These are phyloP conservation scores for Saccharum hybrid DNA, from an alignment of 202 grass and related monocot species.

Conservation along the genomic window DNA sequence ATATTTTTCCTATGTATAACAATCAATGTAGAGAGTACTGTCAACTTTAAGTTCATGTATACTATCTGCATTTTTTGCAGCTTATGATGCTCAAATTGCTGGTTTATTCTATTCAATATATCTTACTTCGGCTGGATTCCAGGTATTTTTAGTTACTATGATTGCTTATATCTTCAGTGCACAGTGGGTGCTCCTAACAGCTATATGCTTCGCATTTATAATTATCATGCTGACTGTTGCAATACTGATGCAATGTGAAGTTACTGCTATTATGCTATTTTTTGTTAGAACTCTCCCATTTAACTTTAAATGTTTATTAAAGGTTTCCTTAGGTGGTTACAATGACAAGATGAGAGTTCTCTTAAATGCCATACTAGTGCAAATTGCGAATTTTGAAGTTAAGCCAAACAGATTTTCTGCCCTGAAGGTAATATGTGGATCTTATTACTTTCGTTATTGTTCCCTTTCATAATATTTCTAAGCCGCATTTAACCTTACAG, in stretches of 20 bases:
- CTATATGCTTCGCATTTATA: conserved; percentile 18
- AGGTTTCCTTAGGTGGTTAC: conserved; percentile 77
- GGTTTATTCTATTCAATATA: conserved; percentile 82
- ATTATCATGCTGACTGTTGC: conserved; percentile 14
- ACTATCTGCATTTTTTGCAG: conserved; percentile 53
- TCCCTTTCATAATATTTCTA: conserved; percentile 37
- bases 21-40: neutral
- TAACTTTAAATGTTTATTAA: conserved; percentile 33
- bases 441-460: neutral
- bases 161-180: conserved; percentile 5
- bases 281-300: conserved; percentile 21
- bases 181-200: neutral
- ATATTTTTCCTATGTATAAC: conserved; percentile 1
- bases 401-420: conserved; percentile 85
- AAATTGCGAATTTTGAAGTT: conserved; percentile 86
- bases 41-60: conserved; percentile 20
- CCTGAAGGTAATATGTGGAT: conserved; percentile 64
- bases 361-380: conserved; percentile 72
- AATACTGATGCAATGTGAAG: conserved; percentile 34
- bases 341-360: conserved; percentile 93
- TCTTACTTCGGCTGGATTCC: conserved; percentile 66
- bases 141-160: conserved; percentile 56
- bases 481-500: conserved; percentile 18
- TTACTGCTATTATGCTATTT: conserved; percentile 30
- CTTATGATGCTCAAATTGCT: conserved; percentile 84